phyloP scores from a whole-genome alignment of 179 eudicot genomes.

The Patellifolia procumbens region DNA sequence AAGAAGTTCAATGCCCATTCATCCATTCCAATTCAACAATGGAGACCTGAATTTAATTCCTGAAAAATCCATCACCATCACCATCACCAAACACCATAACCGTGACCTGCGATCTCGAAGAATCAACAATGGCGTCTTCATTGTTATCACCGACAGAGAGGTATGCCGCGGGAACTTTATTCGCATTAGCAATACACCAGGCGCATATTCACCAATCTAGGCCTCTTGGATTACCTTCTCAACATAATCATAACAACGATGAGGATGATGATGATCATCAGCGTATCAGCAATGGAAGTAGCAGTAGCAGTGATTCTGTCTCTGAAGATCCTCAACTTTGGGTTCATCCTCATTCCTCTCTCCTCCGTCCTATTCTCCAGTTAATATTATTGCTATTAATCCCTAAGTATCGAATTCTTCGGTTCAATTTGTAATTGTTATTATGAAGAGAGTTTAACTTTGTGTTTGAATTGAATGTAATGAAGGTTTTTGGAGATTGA shows the following conservation, averaged over 20 bases:
- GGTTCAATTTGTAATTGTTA: slow-evolving; percentile 3
- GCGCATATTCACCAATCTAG: slow-evolving; percentile 80
- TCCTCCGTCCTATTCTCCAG: slow-evolving; percentile 88
- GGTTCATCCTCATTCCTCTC: slow-evolving; percentile 55
- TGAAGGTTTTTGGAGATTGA: slow-evolving; percentile 77
- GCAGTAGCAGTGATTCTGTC: slow-evolving; percentile 60
- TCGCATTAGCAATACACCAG: slow-evolving; percentile 73
- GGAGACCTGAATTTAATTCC: no score
- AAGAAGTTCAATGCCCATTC: no score
- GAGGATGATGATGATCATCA: slow-evolving; percentile 32
- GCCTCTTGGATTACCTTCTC: slow-evolving; percentile 42
- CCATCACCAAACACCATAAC: no score
- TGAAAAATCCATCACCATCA: no score
- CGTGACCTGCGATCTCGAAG: no score
- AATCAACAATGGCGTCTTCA: slow-evolving; percentile 38
- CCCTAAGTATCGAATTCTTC: not conserved
- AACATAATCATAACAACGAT: slow-evolving; percentile 14
- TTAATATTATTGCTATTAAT: slow-evolving; percentile 6
- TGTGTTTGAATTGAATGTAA: slow-evolving; percentile 10
- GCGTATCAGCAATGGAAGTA: slow-evolving; percentile 41
- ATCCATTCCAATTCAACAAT: no score
- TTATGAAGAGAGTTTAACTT: not conserved
- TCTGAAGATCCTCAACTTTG: slow-evolving; percentile 73
- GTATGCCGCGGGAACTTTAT: slow-evolving; percentile 75
- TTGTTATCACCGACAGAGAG: slow-evolving; percentile 61